Percentiles rank a stretch among this genome's conserved stretches.
These are phyloP conservation scores for Bimuria novae-zelandiae DNA, from an alignment of 2,329 filamentous ascomycete genomes.

Conservation along the genomic window DNA sequence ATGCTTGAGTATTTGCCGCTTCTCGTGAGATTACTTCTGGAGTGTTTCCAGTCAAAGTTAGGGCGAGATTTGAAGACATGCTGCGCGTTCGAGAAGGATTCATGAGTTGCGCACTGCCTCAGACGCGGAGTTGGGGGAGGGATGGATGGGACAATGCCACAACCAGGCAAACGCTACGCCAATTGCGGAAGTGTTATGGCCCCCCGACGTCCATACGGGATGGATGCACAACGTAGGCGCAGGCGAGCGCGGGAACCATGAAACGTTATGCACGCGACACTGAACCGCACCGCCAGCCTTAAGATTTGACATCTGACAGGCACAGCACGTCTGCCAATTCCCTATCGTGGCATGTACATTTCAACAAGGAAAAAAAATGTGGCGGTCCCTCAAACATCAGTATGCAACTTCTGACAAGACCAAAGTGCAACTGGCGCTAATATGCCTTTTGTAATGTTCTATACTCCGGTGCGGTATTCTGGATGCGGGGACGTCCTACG, in stretches of 20 bases:
- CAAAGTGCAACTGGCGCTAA: no score
- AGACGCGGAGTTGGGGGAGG: slow-evolving; percentile 1
- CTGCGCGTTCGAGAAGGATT: neutral
- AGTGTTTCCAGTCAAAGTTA: neutral
- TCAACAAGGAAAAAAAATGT: neutral
- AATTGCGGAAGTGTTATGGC: slow-evolving; percentile 10
- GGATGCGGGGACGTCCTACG: no score
- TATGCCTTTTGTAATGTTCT: neutral
- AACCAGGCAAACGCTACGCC: neutral
- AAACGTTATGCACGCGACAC: slow-evolving; percentile 3
- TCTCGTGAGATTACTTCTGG: neutral
- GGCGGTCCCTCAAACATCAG: no score
- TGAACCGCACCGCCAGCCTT: neutral
- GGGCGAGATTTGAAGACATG: neutral
- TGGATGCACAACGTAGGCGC: neutral
- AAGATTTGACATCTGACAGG: slow-evolving; percentile 1
- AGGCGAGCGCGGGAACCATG: slow-evolving; percentile 1
- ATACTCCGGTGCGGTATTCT: no score
- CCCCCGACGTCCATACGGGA: slow-evolving; percentile 1
- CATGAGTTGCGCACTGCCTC: slow-evolving; percentile 8
- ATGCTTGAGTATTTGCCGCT: neutral
- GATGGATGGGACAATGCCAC: neutral
- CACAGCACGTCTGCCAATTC: neutral
- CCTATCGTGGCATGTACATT: neutral
- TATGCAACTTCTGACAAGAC: no score